phyloP scores from a whole-genome alignment of 441 rosid species.

The Kokia cookei region DNA sequence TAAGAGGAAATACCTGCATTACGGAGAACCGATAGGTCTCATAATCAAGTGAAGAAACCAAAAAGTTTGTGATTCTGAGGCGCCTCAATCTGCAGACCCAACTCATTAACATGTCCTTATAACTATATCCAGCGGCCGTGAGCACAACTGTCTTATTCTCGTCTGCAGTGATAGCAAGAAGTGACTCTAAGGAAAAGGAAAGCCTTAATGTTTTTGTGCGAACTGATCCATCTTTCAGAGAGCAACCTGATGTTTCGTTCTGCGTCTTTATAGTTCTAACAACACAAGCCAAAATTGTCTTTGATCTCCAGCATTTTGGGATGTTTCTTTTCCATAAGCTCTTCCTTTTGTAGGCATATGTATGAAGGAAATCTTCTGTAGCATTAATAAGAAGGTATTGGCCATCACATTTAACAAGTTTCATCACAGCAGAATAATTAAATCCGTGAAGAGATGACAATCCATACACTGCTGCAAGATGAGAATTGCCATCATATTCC shows the following conservation, averaged over 20 bases:
- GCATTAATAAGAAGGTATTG: constrained; percentile 36
- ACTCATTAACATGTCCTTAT: constrained; percentile 94
- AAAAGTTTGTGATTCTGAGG: constrained; percentile 62
- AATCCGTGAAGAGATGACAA: constrained; percentile 41
- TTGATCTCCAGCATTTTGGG: constrained; percentile 29
- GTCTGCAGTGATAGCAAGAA: constrained; percentile 62
- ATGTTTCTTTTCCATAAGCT: constrained; percentile 27
- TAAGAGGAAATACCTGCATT: constrained; percentile 51
- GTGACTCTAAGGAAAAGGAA: constrained; percentile 67
- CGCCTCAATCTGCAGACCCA: constrained; percentile 85
- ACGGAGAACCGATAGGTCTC: constrained; percentile 74
- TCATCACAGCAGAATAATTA: constrained; percentile 36
- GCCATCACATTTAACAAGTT: constrained; percentile 56
- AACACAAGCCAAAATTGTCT: constrained; percentile 46
- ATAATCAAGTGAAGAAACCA: constrained; percentile 81
- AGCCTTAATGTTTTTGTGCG: constrained; percentile 26
- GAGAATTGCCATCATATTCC: constrained; percentile 74
- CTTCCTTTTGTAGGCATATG: constrained; percentile 16
- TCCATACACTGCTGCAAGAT: constrained; percentile 65
- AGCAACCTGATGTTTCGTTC: constrained; percentile 24
- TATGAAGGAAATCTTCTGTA: constrained; percentile 21
- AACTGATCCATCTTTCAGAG: constrained; percentile 31
- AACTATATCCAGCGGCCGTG: constrained; percentile 84
- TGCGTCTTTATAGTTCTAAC: constrained; percentile 19
- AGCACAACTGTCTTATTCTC: constrained; percentile 69